Conservation (phyloP, 2,329 filamentous ascomycete species). For the Capronia americana region DNA sequence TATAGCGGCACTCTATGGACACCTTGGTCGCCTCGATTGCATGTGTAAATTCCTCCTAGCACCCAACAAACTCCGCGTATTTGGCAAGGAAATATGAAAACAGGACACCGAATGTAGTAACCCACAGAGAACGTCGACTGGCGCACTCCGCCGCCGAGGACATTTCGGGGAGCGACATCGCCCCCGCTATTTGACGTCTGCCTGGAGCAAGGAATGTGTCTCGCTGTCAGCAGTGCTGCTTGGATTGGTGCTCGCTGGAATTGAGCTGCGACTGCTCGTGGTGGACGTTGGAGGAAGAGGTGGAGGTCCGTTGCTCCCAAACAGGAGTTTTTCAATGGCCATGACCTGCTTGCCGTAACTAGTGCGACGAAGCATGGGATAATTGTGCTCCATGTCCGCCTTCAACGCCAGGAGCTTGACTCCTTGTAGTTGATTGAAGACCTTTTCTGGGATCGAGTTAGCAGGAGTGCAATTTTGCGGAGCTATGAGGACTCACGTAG, state of each 20-base stretch:
- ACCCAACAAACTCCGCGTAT: constrained; percentile 5
- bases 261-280: constrained; percentile 71
- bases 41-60: not conserved
- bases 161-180: not conserved
- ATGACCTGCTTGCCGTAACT: constrained; percentile 71
- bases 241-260: constrained; percentile 67
- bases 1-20: constrained; percentile 17
- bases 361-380: constrained; percentile 67
- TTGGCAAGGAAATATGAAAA: not conserved
- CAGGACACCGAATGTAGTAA: not conserved
- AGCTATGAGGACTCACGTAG: constrained; percentile 72
- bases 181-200: constrained; percentile 9
- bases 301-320: constrained; percentile 65
- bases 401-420: constrained; percentile 66
- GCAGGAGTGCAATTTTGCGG: constrained; percentile 34
- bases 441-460: constrained; percentile 70
- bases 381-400: constrained; percentile 68
- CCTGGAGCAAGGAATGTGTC: not conserved
- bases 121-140: not conserved
- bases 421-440: constrained; percentile 69
- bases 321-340: constrained; percentile 62
- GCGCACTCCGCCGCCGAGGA: not conserved
- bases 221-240: constrained; percentile 52
- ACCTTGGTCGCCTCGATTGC: not conserved
- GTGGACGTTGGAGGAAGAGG: constrained; percentile 42